Base-by-base conservation (phyloP, 2,329 filamentous ascomycete species). In the Arthrobotrys iridis region DNA sequence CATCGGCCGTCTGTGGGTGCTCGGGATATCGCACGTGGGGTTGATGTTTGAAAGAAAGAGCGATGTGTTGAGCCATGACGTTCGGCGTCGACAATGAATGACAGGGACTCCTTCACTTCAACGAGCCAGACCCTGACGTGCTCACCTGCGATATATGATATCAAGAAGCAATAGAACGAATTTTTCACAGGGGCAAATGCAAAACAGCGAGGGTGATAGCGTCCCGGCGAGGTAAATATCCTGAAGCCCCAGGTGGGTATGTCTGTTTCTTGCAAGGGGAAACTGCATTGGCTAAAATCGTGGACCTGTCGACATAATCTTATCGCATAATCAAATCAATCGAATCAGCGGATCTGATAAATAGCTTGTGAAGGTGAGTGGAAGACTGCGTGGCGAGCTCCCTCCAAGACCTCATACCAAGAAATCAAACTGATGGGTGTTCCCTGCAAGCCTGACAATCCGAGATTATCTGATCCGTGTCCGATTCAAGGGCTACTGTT, bases 301-400 rank as follows among this genome's bases (percentile, higher is more conserved):
- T 7, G 7, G 20, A 5, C 13, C 15, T n/a, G 24, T 43, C 26
- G 41, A 70, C 57, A 70, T 62, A 62, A 70, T 71, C 66, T 71
- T 57, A 71, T 71, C 58, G 58, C 66, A 71, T 71, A 71, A 71
- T 74, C 46, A 24, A 67, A 65, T 73, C 50, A 55, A 75, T 75
- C 70, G 63, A 55, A 75, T 75, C 70, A 67, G 70, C 62, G 68
- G 68, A 74, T 71, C 66, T 63, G 66, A 71, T 71, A 71, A 55
- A 55, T 30, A 30, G 30, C 33, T 57, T 18, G 24, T 48, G 20
- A 11, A 13, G 22, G 13, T 48, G 43, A 22, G 37, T n/a, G 15
- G 10, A 40, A 45, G 4, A 7, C n/a, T n/a, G n/a, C n/a, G 18
- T 24, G 43, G 43, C 11, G 59, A 64, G 59, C 59, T 64, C 59